Evolutionary conservation across 805 yeast species (phyloP).

Genomic region (Candida nonsorbophila): DNA sequence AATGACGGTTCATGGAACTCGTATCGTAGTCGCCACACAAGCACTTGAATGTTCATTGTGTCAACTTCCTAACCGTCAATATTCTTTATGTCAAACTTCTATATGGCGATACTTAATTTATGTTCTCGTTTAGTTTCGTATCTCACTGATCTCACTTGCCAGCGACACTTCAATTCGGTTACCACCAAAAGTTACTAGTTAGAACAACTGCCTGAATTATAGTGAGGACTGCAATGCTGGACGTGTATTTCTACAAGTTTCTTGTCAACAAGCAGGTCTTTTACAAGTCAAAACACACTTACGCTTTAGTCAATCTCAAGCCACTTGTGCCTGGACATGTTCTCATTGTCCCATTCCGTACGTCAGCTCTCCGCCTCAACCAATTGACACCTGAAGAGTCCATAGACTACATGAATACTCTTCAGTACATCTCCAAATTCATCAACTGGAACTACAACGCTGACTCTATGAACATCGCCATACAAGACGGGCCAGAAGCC

Average conservation of each 20-base stretch:
- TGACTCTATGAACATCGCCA: conserved; percentile 81
- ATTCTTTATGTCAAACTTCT: too few species aligned
- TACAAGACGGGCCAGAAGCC: conserved; percentile 94
- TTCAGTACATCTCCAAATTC: conserved; percentile 66
- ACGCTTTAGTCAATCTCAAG: conserved; percentile 83
- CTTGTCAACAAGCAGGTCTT: conserved; percentile 54
- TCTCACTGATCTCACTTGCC: too few species aligned
- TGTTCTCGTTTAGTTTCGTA: too few species aligned
- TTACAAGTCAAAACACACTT: conserved; percentile 59
- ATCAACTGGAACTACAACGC: conserved; percentile 67
- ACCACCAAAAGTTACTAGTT: too few species aligned
- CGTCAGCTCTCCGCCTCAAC: conserved; percentile 52
- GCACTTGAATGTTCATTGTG: background rate
- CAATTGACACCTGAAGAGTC: conserved; percentile 72
- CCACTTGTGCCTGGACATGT: conserved; percentile 96
- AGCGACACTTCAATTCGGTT: too few species aligned
- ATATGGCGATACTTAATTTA: too few species aligned
- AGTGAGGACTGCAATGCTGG: conserved; percentile 12
- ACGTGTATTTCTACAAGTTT: conserved; percentile 46
- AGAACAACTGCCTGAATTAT: too few species aligned
- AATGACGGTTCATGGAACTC: background rate
- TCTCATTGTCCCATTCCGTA: conserved; percentile 76
- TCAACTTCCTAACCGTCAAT: too few species aligned
- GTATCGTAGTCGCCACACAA: background rate
- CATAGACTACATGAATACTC: conserved; percentile 68